Base-by-base conservation (phyloP, 768 basidiomycete species). In the Boletus reticuloceps region DNA sequence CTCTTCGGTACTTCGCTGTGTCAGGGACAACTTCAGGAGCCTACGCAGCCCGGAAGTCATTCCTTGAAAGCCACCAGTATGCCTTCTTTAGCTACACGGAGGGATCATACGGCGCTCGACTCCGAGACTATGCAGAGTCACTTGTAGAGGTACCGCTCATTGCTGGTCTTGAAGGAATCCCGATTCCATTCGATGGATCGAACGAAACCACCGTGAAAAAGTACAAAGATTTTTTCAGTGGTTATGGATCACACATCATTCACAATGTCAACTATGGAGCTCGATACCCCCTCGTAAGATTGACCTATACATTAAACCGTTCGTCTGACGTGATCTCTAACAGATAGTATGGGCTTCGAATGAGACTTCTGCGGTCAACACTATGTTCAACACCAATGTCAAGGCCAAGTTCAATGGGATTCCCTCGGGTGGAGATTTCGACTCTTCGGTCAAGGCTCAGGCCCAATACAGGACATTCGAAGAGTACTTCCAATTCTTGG, bases 1-100 rank as follows among this genome's bases (percentile, higher is more conserved):
- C 49, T 25, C 50, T 46, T 38, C 41, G 54, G 22, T 55, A 55
- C 54, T 55, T 51, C 2, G 43, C 54, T 25, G 50, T 51, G 16
- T 55, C 37, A 13, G 54, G 54, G 4, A 37, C 54, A 1, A 40
- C 44, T 6, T 55, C 54, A 5, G 54, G 32, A 20, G 12, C 38
- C 7, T 46, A 32, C 43, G 54, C 54, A 13, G 42, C 54, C 29
- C 43, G 47, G 17, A 55, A 51, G 14, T 51, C 50, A 6, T 55
- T 55, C 31, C 49, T 51, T 40, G 36, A 44, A n/a, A 5, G 5
- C 9, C 43, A 45, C 16, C 54, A 55, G 38, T 55, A 46, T 32
- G 42, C 54, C 6, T 55, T 55, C 37, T 55, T 55, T 31, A 55
- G 43, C 17, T 55, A 40, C 43, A 11, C 42, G 5, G 37, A 51